Base-by-base conservation (phyloP, 257 asterid genomes). In the Buddleja alternifolia region DNA sequence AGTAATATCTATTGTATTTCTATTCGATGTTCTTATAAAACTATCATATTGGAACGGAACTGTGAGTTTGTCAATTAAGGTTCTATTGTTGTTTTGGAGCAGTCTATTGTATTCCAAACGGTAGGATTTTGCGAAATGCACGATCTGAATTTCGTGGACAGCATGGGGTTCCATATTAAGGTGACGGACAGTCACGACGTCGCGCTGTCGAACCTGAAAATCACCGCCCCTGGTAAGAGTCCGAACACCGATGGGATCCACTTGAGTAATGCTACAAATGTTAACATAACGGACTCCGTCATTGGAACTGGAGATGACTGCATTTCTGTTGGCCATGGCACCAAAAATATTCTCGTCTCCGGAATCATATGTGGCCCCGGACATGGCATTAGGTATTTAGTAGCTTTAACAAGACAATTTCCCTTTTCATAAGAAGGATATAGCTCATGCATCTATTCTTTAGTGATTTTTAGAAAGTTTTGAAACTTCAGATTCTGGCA, bases 221-320 rank as follows among this genome's bases (percentile, higher is more conserved):
- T 90, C 66, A 75, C 73, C 3, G 93, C 96, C 19, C 97, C 96
- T 0, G 90, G 56, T 0, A 63, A 75, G 3, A 90, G 97, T 69
- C 97, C 97, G 11, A 90, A 90, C 77, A 90, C 97, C 5, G 97
- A 90, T 21, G 97, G 96, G 8, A 24, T 84, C 41, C 96, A 88
- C 57, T 14, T 86, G 7, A 81, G 92, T 58, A 71, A 69, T 0
- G 65, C 86, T 12, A 66, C 58, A 0, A 78, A 73, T 10, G 45
- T 83, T 19, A 79, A 71, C 36, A 25, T 90, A 21, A 73, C 81
- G 0, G 77, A 88, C 59, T 41, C 64, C 11, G 1, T 36, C 63
- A 82, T 90, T 1, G 96, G 85, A 14, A 76, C 88, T 0, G 88
- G 88, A 1, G 90, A 83, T 36, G 92, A 83, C 25, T 88, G 90